Conservation (phyloP, 2,329 filamentous ascomycete species). For the Teratosphaeria destructans region DNA sequence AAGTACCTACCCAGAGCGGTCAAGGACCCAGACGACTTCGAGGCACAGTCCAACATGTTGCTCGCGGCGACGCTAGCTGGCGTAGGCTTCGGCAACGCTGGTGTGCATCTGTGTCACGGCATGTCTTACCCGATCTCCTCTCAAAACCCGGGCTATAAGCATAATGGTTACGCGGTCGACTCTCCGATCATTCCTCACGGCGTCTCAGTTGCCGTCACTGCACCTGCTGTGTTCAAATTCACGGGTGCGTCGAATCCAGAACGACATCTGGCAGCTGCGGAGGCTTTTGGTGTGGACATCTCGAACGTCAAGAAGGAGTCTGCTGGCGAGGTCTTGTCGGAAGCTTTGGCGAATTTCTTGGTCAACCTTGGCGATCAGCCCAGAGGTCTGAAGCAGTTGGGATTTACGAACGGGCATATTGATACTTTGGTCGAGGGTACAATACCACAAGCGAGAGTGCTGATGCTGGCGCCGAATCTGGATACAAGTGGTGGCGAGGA, state of each 20-base stretch:
- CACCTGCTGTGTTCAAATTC: constrained; percentile 88
- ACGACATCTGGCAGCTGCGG: constrained; percentile 78
- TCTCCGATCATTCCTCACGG: constrained; percentile 85
- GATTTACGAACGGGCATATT: constrained; percentile 66
- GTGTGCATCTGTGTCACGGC: constrained; percentile 79
- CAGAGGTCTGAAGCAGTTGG: constrained; percentile 68
- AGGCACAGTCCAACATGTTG: constrained; percentile 93
- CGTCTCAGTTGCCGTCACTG: constrained; percentile 86
- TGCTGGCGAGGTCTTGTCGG: constrained; percentile 77
- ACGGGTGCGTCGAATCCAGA: constrained; percentile 87
- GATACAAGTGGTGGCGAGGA: constrained; percentile 35
- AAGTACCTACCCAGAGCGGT: constrained; percentile 88
- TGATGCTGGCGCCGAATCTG: constrained; percentile 82
- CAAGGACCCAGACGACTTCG: constrained; percentile 76
- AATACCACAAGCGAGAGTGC: constrained; percentile 77
- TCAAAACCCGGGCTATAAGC: constrained; percentile 84
- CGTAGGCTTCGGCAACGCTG: constrained; percentile 94
- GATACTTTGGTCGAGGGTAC: constrained; percentile 86
- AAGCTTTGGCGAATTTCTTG: constrained; percentile 74
- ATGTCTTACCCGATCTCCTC: constrained; percentile 98
- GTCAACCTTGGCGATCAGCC: constrained; percentile 83
- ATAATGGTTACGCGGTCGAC: constrained; percentile 71
- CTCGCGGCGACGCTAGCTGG: constrained; percentile 88
- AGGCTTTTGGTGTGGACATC: constrained; percentile 83
- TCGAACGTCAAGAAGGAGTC: constrained; percentile 78